Evolutionary conservation across 768 basidiomycete species (phyloP), one percentile per base, ranked within the genome.

Genomic region (Hericium coralloides): DNA sequence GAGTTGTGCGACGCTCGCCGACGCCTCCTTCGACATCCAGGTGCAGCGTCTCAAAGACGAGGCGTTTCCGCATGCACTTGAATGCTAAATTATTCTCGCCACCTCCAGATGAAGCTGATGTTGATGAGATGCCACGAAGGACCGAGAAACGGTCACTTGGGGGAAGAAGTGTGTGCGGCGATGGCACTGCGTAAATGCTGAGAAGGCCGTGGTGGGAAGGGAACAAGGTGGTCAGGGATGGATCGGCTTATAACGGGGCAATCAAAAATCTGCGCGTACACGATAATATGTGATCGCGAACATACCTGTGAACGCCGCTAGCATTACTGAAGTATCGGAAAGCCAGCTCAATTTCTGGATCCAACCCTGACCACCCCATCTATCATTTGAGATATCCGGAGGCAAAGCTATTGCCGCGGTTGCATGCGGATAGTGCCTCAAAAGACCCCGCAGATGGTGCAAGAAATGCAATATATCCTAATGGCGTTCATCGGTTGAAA

Each of bases 71-170:
- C 65, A 86, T 97, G 65, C 91, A 89, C 68, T 86, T 89, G 79
- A 98, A 99, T 12, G 89, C 93, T 8, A 99, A 78, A 65, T 98
- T 98, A 71, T 98, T 98, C 69, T 98, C 95, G 8, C 94, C 89
- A n/a, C 83, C 83, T 7, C 79, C 78, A 12, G 72, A 73, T 2
- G 73, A 72, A 38, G 68, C 71, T 17, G 76, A 72, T 22, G 81
- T 77, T 2, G 80, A 78, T 47, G 80, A 80, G 50, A 95, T 74
- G 12, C 92, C 94, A 12, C 95, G 85, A 48, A 99, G 76, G 5
- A 81, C 77, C 5, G 95, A 98, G 59, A 84, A 84, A 62, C 81
- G 86, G 63, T 93, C 87, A 57, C 92, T 92, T 0, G 90, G 82
- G 0, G 95, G 76, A 25, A 87, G 73, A 41, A 94, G 77, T 23